Evolutionary conservation across 129 eudicot species (phyloP), one percentile per base, ranked within the genome.

Genomic region (Gnaphalium uliginosum): DNA sequence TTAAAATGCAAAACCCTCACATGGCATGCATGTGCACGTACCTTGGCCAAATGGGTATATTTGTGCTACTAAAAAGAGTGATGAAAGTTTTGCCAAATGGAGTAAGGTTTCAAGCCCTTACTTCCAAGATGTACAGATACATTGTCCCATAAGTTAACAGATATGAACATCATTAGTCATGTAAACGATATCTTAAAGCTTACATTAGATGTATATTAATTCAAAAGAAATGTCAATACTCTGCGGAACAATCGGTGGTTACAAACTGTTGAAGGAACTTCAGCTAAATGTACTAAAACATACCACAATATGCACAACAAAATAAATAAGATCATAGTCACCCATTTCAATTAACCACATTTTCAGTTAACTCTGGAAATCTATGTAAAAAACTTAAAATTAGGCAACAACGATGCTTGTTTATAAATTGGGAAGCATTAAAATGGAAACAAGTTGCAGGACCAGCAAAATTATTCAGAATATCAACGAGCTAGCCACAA

Each of bases 401-500:
- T 51, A 27, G 65, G 46, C 22, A 24, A 71, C 46, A 11, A 50
- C 6, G 7, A 50, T 43, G 25, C 58, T 67, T 67, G 53, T 13
- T 18, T 67, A 67, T 18, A 24, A 69, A 69, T 46, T 27, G 21
- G 0, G n/a, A 18, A 51, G 26, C 10, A 2, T 53, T 18, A 53
- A 10, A 53, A 18, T 19, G 19, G 22, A 26, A 14, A 63, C 68
- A 63, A 17, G 41, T 29, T 29, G 68, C 39, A 17, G 18, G 68
- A 25, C 43, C 68, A 63, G 43, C 68, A 27, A 61, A 62, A 32
- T 64, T 71, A 78, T 70, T 69, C 50, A 29, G 10, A 23, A n/a
- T 30, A 22, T n/a, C 39, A 19, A 78, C 17, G 8, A 69, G 57
- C 25, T 2, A 64, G 54, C 63, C 58, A 30, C 23, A 35, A 29